phyloP scores from a whole-genome alignment of 1,139 yeast species.

The Lodderomyces orthopsilosis region DNA sequence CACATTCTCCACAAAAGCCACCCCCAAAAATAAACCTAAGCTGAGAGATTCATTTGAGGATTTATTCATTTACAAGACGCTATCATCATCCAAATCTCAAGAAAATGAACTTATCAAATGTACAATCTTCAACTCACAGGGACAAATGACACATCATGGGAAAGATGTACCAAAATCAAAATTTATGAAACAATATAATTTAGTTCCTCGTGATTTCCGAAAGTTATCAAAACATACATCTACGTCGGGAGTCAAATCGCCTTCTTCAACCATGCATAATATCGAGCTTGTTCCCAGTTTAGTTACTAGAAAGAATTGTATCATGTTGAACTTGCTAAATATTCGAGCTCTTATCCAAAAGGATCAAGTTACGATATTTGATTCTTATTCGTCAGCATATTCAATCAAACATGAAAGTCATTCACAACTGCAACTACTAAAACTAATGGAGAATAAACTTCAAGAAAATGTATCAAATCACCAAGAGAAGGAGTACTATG shows the following conservation, averaged over 20 bases:
- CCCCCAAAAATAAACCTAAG: background rate
- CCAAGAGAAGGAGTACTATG: conserved; percentile 23
- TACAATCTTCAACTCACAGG: conserved; percentile 46
- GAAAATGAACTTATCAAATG: conserved; percentile 49
- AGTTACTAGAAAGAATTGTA: conserved; percentile 34
- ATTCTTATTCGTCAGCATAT: conserved; percentile 17
- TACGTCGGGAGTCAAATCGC: background rate
- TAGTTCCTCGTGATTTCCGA: conserved; percentile 42
- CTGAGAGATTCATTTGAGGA: conserved; percentile 10
- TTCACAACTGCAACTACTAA: conserved; percentile 34
- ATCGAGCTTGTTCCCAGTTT: conserved; percentile 46
- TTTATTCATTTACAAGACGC: conserved; percentile 14
- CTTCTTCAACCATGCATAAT: conserved; percentile 12
- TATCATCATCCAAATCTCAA: conserved; percentile 12
- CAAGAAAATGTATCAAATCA: conserved; percentile 14
- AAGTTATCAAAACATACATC: conserved; percentile 32
- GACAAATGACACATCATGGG: conserved; percentile 40
- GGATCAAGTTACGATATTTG: conserved; percentile 41
- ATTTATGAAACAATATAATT: conserved; percentile 35
- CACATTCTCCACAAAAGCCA: background rate
- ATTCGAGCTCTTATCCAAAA: conserved; percentile 41
- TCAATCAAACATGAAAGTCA: conserved; percentile 34
- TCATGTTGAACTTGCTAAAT: conserved; percentile 40
- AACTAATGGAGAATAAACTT: conserved; percentile 30
- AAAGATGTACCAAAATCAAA: conserved; percentile 35